These are phyloP conservation scores for Pezicula carpinea DNA, from an alignment of 2,329 filamentous ascomycete genomes.

Conservation along the genomic window DNA sequence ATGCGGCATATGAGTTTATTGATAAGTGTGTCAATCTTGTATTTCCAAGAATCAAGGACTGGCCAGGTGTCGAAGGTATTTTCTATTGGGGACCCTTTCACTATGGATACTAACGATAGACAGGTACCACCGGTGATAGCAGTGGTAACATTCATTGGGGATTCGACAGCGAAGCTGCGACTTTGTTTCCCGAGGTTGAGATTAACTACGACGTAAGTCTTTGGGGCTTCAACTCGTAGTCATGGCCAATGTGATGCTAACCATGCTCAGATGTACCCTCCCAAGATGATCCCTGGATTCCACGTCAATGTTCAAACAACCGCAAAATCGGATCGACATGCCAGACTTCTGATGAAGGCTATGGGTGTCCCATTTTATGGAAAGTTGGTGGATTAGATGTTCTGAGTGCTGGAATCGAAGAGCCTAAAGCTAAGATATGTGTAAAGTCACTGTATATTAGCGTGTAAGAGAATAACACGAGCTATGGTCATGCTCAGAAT, in stretches of 20 bases:
- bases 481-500: no score
- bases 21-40: conserved; percentile 88
- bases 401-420: no score
- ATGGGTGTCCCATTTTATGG: conserved; percentile 26
- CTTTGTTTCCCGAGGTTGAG: conserved; percentile 89
- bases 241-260: conserved; percentile 8
- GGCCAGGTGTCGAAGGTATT: conserved; percentile 67
- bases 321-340: conserved; percentile 24
- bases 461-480: no score
- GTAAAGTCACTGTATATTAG: no score
- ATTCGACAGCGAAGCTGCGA: conserved; percentile 68
- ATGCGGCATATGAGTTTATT: conserved; percentile 84
- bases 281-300: conserved; percentile 36
- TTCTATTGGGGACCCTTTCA: background rate
- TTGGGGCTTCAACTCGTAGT: background rate
- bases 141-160: conserved; percentile 86
- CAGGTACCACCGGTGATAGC: conserved; percentile 62
- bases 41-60: conserved; percentile 93
- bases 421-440: no score
- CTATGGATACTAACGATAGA: conserved; percentile 28
- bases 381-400: conserved; percentile 22
- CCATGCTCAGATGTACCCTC: conserved; percentile 48
- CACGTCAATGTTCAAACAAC: conserved; percentile 30
- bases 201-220: conserved; percentile 84
- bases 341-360: conserved; percentile 23